Conservation (phyloP, 441 rosid genomes). For the Macaranga tanarius region DNA sequence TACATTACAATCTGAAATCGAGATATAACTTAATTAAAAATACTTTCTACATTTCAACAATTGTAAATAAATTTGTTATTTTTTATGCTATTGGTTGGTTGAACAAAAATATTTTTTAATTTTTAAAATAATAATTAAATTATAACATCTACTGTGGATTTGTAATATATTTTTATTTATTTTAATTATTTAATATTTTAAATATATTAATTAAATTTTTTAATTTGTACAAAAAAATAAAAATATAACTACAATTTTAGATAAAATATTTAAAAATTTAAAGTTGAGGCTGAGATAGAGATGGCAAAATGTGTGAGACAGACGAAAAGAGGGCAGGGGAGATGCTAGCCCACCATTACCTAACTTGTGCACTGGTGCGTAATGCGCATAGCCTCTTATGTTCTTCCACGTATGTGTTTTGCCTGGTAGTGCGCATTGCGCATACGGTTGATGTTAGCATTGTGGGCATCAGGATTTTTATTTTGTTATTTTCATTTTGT, state of each 20-base stretch:
- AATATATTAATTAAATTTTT: too few species aligned
- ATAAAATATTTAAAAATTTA: neutral
- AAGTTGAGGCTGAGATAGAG: conserved; percentile 27
- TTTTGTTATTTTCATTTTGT: neutral
- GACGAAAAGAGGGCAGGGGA: neutral
- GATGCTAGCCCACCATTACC: neutral
- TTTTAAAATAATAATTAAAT: too few species aligned
- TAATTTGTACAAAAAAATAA: too few species aligned
- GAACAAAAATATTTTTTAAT: too few species aligned
- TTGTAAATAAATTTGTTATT: too few species aligned
- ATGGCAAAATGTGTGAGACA: neutral
- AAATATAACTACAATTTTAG: neutral
- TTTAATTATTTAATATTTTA: too few species aligned
- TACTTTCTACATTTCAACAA: too few species aligned
- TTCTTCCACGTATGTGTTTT: conserved; percentile 9
- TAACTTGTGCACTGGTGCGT: conserved; percentile 6
- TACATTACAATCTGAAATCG: too few species aligned
- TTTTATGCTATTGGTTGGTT: too few species aligned
- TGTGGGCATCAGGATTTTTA: neutral
- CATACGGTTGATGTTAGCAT: neutral
- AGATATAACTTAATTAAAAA: too few species aligned
- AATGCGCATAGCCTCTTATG: neutral
- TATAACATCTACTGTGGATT: too few species aligned
- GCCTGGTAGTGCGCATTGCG: conserved; percentile 3
- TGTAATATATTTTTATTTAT: too few species aligned